A percentile compares a stretch with the other conserved stretches of the same genome.
phyloP scores from a whole-genome alignment of 495 filamentous ascomycete species.

The Cercophora sp. region DNA sequence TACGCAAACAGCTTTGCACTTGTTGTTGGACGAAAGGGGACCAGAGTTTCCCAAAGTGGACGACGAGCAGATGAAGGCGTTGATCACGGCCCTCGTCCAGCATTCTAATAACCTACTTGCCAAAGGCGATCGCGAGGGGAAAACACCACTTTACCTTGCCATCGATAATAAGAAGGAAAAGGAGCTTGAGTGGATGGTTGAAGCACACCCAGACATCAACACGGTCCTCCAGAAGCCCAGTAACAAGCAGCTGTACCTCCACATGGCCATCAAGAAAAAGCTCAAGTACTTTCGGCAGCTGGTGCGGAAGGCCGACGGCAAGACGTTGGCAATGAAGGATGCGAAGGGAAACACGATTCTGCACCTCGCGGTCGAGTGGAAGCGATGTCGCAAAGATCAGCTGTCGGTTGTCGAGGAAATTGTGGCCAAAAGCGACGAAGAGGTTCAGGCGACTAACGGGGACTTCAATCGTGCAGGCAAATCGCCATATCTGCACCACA shows the following conservation, averaged over 20 bases:
- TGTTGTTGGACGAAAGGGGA: not conserved
- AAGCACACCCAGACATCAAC: constrained; percentile 23
- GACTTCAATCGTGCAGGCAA: constrained; percentile 13
- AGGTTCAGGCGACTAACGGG: constrained; percentile 2
- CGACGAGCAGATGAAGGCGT: constrained; percentile 11
- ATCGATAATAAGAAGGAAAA: constrained; percentile 20
- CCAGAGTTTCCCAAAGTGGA: constrained; percentile 1
- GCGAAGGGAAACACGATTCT: constrained; percentile 25
- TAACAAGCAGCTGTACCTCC: constrained; percentile 22
- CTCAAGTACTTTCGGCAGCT: constrained; percentile 15
- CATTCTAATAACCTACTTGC: constrained; percentile 15
- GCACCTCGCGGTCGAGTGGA: constrained; percentile 28
- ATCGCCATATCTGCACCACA: constrained; percentile 26
- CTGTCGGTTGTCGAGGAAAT: constrained; percentile 20
- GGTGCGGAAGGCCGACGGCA: constrained; percentile 15
- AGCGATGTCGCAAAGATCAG: constrained; percentile 20
- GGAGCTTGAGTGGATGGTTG: constrained; percentile 26
- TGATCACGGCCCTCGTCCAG: constrained; percentile 21
- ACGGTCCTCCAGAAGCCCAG: constrained; percentile 21
- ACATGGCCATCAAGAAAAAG: constrained; percentile 26
- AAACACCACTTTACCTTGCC: constrained; percentile 24
- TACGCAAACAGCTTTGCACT: constrained; percentile 1
- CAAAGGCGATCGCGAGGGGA: constrained; percentile 16
- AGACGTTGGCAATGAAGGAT: constrained; percentile 26
- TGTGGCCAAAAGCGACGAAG: constrained; percentile 18